Evolutionary conservation across 495 filamentous ascomycete genomes (phyloP), one percentile per base, ranked within the genome.

Genomic region (Aspergillus bertholletiae): DNA sequence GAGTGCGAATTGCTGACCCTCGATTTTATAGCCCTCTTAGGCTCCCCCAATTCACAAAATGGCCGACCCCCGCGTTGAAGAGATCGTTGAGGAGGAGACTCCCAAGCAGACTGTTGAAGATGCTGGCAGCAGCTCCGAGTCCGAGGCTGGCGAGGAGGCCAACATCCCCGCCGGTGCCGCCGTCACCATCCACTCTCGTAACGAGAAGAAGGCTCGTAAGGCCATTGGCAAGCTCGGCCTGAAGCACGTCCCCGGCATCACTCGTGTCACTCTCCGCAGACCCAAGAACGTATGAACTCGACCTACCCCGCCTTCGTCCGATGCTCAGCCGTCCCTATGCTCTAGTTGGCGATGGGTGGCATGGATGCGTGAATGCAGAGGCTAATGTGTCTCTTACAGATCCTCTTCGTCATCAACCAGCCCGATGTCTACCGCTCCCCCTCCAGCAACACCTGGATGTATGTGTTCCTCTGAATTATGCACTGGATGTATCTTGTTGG

Each of bases 131-230:
- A 84, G 80, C 80, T 91, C 88, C 63, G 88, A 89, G 63, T 95
- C 82, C 51, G 86, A 83, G 55, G 85, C 82, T 55, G 88, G 81
- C 55, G 87, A 86, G 27, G 84, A 85, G 69, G 69, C 80, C 61
- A 83, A 80, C 69, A 85, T 96, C 65, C 91, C 92, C 67, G 88
- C 84, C 50, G 93, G 93, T 67, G 89, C 90, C 60, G 80, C 84
- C 41, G 88, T 96, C 70, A 84, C 90, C 53, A 86, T 97, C 63
- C 93, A 97, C 83, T 96, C 89, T 64, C 90, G 94, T 73, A 96
- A 96, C 79, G 95, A 99, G 87, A 99, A 99, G 88, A 99, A 97
- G 84, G 95, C 95, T 51, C 84, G 95, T 71, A 97, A 97, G 81
- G 89, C 90, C 67, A 96, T 98, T 73, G 89, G 89, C 65, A 99